A percentile compares a stretch with the other conserved stretches of the same genome.
Conservation (phyloP, 805 yeast genomes). For the Yamadazyma laniorum region DNA sequence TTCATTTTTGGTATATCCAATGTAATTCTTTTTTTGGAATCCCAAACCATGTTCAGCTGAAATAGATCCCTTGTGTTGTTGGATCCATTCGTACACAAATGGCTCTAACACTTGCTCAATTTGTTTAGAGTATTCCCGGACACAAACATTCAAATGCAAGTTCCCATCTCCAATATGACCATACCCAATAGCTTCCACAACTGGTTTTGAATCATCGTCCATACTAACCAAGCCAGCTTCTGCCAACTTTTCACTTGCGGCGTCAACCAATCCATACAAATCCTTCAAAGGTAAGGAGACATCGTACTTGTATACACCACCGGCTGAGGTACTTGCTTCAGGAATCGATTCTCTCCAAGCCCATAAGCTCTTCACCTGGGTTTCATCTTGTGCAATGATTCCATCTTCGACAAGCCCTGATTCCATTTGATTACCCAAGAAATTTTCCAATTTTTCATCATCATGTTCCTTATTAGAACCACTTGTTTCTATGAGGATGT, state of each 20-base stretch:
- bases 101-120: slow-evolving; percentile 88
- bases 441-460: slow-evolving; percentile 80
- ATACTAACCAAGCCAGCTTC: slow-evolving; percentile 58
- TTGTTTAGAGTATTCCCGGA: slow-evolving; percentile 72
- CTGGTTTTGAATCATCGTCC: slow-evolving; percentile 68
- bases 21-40: slow-evolving; percentile 89
- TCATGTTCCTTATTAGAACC: slow-evolving; percentile 95
- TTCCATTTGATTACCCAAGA: slow-evolving; percentile 83
- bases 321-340: slow-evolving; percentile 79
- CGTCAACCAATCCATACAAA: slow-evolving; percentile 80
- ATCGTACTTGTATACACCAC: slow-evolving; percentile 97
- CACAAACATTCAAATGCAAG: slow-evolving; percentile 89
- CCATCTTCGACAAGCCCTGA: slow-evolving; percentile 86
- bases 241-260: slow-evolving; percentile 58
- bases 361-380: slow-evolving; percentile 84
- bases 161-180: slow-evolving; percentile 99
- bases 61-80: slow-evolving; percentile 73
- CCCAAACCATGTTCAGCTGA: slow-evolving; percentile 98
- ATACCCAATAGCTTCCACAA: slow-evolving; percentile 86
- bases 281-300: slow-evolving; percentile 85
- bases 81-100: slow-evolving; percentile 89
- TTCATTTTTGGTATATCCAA: slow-evolving; percentile 78
- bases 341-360: slow-evolving; percentile 93
- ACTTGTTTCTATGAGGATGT: slow-evolving; percentile 90
- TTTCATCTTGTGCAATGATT: slow-evolving; percentile 91